Evolutionary conservation across 495 filamentous ascomycete species (phyloP).

Genomic region (Penicillium goetzii): DNA sequence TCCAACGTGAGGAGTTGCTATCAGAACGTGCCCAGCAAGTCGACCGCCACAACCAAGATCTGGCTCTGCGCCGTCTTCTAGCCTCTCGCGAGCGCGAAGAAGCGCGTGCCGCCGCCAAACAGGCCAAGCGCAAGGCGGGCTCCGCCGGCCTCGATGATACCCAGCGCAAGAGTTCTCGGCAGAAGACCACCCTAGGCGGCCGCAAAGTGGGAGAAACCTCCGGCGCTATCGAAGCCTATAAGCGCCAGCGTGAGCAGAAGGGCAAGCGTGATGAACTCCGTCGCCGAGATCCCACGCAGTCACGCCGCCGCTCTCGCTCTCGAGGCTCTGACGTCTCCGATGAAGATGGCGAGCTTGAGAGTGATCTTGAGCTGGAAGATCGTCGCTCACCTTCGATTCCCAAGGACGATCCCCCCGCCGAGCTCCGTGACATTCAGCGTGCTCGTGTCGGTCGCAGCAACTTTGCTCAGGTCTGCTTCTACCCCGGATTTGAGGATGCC

Average conservation of each 20-base stretch:
- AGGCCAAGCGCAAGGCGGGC: slow-evolving; percentile 81
- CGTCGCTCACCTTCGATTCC: slow-evolving; percentile 47
- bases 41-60: slow-evolving; percentile 78
- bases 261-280: slow-evolving; percentile 70
- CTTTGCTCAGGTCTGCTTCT: slow-evolving; percentile 86
- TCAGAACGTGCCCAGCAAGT: slow-evolving; percentile 84
- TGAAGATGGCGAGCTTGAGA: slow-evolving; percentile 73
- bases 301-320: slow-evolving; percentile 53
- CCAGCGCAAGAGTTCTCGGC: slow-evolving; percentile 78
- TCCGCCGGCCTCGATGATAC: slow-evolving; percentile 72
- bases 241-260: slow-evolving; percentile 82
- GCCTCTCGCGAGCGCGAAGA: slow-evolving; percentile 68
- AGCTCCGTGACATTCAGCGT: slow-evolving; percentile 79
- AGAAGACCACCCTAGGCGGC: slow-evolving; percentile 76
- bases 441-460: slow-evolving; percentile 78
- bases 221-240: slow-evolving; percentile 78
- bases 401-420: slow-evolving; percentile 63
- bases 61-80: slow-evolving; percentile 79
- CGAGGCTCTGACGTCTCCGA: slow-evolving; percentile 58
- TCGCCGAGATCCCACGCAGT: slow-evolving; percentile 62
- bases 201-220: slow-evolving; percentile 79
- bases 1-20: slow-evolving; percentile 86
- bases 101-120: slow-evolving; percentile 52
- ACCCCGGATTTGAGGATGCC: slow-evolving; percentile 81
- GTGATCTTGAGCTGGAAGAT: slow-evolving; percentile 76